Evolutionary conservation across 306 rosid genomes (phyloP), one percentile per base, ranked within the genome.

Genomic region (Fragaria nilgerrensis): DNA sequence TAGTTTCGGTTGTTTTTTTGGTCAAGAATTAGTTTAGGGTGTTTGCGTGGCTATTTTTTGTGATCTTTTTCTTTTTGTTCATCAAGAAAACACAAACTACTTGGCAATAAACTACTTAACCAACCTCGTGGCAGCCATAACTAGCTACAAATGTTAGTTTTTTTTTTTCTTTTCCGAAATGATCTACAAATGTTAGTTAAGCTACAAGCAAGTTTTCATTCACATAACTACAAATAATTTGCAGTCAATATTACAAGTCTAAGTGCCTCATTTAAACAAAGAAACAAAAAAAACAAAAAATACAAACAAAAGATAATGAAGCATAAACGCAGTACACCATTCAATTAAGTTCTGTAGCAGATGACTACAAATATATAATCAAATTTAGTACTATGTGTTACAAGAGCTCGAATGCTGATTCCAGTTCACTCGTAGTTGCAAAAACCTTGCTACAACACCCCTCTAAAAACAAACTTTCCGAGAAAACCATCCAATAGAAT

Each of bases 381-480:
- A 32, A 45, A 32, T 73, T 41, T 69, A 52, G 47, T 9, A 56
- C 32, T 41, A 12, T 55, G 68, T 27, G 68, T 53, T 66, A 72
- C 79, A 29, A 27, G 29, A 77, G 44, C 73, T 12, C 65, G 71
- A 53, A n/a, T 3, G 45, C 77, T 73, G 68, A 53, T 64, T 73
- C 58, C 74, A 72, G 68, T 75, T 66, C 69, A 37, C 81, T 74
- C 19, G 53, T 77, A 73, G 73, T 27, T 39, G 29, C 75, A 55
- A 56, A 80, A 79, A 56, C 74, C 56, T 63, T 74, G 58, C 17
- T 70, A 67, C 82, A 80, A 80, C 68, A 79, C 75, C 72, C 87
- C 43, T 58, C 73, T 63, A 70, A 71, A 84, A 70, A 75, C 84
- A 84, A 76, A 84, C 88, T 67, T 68, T 4, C 45, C 23, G n/a